These are phyloP conservation scores for Pseudognaphalium luteoalbum DNA, from an alignment of 129 eudicot species.

Conservation along the genomic window DNA sequence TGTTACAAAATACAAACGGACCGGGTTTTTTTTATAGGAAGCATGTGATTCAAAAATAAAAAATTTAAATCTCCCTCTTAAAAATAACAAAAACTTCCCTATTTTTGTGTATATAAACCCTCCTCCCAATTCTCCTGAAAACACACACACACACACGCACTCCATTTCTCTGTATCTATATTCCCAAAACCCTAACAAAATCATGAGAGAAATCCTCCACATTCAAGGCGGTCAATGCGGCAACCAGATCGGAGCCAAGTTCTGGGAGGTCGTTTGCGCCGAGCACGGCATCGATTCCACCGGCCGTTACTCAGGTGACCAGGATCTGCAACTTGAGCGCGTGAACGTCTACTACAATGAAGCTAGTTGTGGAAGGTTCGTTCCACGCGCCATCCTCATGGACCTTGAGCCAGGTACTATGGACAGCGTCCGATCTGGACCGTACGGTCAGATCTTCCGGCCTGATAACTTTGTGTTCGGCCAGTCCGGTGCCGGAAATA, in stretches of 20 bases:
- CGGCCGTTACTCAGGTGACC: conserved; percentile 57
- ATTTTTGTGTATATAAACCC: conserved; percentile 30
- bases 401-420: conserved; percentile 88
- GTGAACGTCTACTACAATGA: conserved; percentile 78
- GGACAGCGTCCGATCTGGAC: conserved; percentile 77
- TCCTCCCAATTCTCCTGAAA: conserved; percentile 19
- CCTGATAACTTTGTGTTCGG: conserved; percentile 82
- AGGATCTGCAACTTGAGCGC: conserved; percentile 65
- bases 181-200: conserved; percentile 14
- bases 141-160: not conserved
- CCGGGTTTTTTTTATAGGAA: not conserved
- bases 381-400: conserved; percentile 80
- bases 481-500: conserved; percentile 73
- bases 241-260: conserved; percentile 82
- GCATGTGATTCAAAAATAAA: not conserved
- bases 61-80: conserved; percentile 27
- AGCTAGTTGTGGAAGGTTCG: conserved; percentile 68
- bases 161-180: conserved; percentile 8
- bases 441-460: conserved; percentile 71
- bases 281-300: conserved; percentile 81
- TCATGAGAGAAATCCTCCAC: conserved; percentile 78
- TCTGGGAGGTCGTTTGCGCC: conserved; percentile 78
- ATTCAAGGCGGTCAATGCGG: conserved; percentile 90
- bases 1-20: not conserved
- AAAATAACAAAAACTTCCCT: not conserved